These are phyloP conservation scores for Stachybotrys echinatus DNA, from an alignment of 2,329 filamentous ascomycete genomes.

Conservation along the genomic window DNA sequence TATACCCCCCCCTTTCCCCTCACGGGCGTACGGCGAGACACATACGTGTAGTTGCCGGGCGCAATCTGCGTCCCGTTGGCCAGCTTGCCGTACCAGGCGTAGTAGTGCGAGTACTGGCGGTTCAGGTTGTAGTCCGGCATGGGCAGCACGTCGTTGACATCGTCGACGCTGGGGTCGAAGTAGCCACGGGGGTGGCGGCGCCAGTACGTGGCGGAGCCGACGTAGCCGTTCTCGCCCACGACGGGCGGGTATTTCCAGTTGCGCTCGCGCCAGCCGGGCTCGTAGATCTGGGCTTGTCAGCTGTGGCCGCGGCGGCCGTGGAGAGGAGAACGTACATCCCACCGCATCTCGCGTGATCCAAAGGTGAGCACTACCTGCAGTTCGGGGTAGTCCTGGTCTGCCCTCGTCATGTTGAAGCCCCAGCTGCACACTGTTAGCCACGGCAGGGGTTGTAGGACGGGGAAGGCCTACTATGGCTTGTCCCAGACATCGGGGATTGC, in stretches of 20 bases:
- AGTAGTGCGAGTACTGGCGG: neutral
- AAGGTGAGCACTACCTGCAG: neutral
- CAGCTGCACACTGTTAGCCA: neutral
- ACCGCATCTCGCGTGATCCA: neutral
- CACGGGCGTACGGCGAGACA: too few species aligned
- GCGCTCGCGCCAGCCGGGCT: neutral
- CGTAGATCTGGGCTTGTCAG: too few species aligned
- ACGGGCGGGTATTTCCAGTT: neutral
- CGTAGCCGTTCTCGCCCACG: neutral
- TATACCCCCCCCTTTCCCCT: too few species aligned
- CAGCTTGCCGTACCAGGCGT: neutral
- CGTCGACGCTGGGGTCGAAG: neutral
- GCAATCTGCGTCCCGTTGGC: neutral
- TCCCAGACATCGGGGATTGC: neutral
- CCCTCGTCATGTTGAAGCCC: neutral
- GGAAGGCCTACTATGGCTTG: neutral
- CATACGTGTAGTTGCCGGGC: constrained; percentile 1
- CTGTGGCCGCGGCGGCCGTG: too few species aligned
- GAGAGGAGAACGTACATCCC: constrained; percentile 1
- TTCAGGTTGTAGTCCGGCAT: constrained; percentile 1
- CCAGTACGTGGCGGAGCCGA: neutral
- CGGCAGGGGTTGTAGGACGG: too few species aligned
- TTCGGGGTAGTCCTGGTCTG: neutral
- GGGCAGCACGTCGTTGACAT: neutral
- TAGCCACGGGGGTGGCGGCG: neutral